phyloP scores from a whole-genome alignment of 2,329 filamentous ascomycete species.

The Byssothecium circinans region DNA sequence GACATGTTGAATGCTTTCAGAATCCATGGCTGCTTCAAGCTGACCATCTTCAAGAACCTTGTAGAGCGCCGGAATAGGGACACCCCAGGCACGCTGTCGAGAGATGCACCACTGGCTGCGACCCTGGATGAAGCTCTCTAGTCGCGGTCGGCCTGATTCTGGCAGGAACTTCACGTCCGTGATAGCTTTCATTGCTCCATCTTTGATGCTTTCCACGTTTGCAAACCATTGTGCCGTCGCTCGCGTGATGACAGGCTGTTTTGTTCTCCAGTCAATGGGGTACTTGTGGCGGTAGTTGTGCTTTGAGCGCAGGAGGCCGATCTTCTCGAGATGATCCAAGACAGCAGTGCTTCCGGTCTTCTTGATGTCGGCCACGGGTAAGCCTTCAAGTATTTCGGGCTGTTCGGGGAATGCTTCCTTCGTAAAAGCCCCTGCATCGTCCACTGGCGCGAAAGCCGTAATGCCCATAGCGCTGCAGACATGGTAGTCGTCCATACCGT shows the following conservation, averaged over 20 bases:
- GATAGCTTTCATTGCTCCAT: slow-evolving; percentile 69
- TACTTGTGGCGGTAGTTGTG: slow-evolving; percentile 87
- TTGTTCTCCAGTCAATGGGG: slow-evolving; percentile 97
- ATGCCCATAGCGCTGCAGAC: slow-evolving; percentile 73
- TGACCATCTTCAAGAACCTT: slow-evolving; percentile 61
- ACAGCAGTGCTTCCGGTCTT: slow-evolving; percentile 58
- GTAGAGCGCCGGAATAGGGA: slow-evolving; percentile 91
- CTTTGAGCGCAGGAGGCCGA: slow-evolving; percentile 62
- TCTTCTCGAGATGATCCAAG: slow-evolving; percentile 63
- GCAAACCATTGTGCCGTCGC: slow-evolving; percentile 99
- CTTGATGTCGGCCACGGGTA: slow-evolving; percentile 71
- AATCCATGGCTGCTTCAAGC: slow-evolving; percentile 71
- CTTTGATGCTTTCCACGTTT: slow-evolving; percentile 81
- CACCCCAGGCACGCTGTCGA: slow-evolving; percentile 91
- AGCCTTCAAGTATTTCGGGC: slow-evolving; percentile 67
- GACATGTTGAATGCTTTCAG: slow-evolving; percentile 80
- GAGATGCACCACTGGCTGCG: slow-evolving; percentile 98
- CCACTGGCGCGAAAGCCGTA: slow-evolving; percentile 75
- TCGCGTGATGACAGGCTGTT: slow-evolving; percentile 84
- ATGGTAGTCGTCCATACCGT: slow-evolving; percentile 96
- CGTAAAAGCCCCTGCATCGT: slow-evolving; percentile 80
- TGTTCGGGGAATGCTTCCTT: slow-evolving; percentile 73
- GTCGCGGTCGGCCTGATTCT: slow-evolving; percentile 68
- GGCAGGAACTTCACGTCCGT: slow-evolving; percentile 77
- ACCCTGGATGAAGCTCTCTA: slow-evolving; percentile 83